Percentiles rank a stretch among this genome's conserved stretches.
Conservation (phyloP, 306 rosid species). For the Begonia masoniana region DNA sequence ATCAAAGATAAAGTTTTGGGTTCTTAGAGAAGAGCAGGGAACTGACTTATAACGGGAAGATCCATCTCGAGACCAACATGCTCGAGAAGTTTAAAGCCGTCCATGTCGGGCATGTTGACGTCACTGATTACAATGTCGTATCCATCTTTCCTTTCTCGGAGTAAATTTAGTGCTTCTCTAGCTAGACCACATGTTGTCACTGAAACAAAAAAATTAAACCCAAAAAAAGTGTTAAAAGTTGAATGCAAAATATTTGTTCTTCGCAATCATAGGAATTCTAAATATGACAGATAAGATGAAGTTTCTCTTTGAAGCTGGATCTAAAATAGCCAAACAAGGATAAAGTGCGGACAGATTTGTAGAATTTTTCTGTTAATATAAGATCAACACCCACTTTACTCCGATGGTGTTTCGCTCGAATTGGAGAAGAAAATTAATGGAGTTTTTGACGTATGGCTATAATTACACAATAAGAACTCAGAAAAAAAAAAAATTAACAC, state of each 20-base stretch:
- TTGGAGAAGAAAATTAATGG: too few species aligned
- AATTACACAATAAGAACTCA: too few species aligned
- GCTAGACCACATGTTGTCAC: conserved; percentile 90
- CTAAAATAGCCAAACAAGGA: too few species aligned
- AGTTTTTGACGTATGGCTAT: too few species aligned
- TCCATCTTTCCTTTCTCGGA: conserved; percentile 78
- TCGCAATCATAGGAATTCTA: too few species aligned
- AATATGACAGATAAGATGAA: too few species aligned
- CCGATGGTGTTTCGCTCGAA: too few species aligned
- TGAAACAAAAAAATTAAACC: conserved; percentile 20
- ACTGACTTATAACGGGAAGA: conserved; percentile 95
- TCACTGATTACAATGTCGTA: conserved; percentile 93
- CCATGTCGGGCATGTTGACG: conserved; percentile 99
- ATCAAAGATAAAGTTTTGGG: conserved; percentile 19
- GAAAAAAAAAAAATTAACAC: too few species aligned
- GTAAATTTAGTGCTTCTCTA: conserved; percentile 66
- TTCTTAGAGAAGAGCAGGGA: conserved; percentile 22
- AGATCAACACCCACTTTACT: too few species aligned
- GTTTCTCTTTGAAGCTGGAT: too few species aligned
- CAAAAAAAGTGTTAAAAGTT: conserved; percentile 2
- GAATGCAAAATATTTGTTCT: not conserved
- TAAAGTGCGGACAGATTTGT: too few species aligned
- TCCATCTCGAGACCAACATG: conserved; percentile 99
- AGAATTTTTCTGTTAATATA: too few species aligned
- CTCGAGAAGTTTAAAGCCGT: conserved; percentile 97